These are phyloP conservation scores for Aspergillus clavatus DNA, from an alignment of 2,329 filamentous ascomycete genomes.

Conservation along the genomic window DNA sequence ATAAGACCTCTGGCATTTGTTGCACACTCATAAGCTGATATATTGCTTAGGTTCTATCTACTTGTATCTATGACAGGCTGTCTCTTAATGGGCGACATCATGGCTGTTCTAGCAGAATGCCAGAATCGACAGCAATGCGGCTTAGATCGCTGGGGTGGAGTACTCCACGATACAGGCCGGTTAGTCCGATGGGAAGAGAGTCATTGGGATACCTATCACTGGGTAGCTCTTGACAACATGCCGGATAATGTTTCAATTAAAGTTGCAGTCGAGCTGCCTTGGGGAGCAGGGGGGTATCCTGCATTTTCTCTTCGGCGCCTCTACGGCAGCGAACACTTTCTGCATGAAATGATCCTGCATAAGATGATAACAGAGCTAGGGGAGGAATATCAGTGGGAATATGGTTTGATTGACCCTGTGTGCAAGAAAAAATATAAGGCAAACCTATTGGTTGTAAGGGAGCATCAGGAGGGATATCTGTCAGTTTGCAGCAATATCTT, in stretches of 20 bases:
- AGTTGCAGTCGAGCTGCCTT: constrained; percentile 3
- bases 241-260: constrained; percentile 3
- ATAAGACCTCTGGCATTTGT: background rate
- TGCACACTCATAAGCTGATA: background rate
- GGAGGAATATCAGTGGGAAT: background rate
- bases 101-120: constrained; percentile 5
- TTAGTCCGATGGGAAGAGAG: background rate
- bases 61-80: constrained; percentile 1
- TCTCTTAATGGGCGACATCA: constrained; percentile 5
- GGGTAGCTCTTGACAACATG: background rate
- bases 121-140: constrained; percentile 5
- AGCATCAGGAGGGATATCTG: constrained; percentile 4
- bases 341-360: constrained; percentile 8
- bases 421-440: constrained; percentile 1
- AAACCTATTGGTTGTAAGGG: constrained; percentile 2
- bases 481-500: constrained; percentile 2
- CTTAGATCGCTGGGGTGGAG: constrained; percentile 2
- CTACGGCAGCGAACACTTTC: background rate
- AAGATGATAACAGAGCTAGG: background rate
- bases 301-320: constrained; percentile 7
- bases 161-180: constrained; percentile 1
- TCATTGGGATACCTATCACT: background rate
- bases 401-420: background rate
- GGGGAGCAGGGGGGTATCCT: background rate
- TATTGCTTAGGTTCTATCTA: background rate